phyloP scores from a whole-genome alignment of 1,284 basidiomycete genomes.

The Grifola frondosa region DNA sequence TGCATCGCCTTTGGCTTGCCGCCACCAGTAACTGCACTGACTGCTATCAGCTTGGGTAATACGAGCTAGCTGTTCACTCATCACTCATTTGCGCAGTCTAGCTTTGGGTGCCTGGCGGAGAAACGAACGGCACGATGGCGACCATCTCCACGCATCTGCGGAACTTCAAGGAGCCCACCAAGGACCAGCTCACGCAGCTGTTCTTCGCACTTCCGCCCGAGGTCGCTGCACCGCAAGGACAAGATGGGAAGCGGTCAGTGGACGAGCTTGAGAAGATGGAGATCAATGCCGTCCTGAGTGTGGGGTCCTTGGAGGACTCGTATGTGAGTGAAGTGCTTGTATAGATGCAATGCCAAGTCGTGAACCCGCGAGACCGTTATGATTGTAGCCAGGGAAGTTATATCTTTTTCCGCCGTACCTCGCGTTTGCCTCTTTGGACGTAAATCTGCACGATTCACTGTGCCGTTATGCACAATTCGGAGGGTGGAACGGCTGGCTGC shows the following conservation, averaged over 20 bases:
- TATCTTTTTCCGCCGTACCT: conserved; percentile 90
- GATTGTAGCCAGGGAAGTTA: conserved; percentile 80
- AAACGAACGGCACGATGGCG: no score
- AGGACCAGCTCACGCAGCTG: conserved; percentile 77
- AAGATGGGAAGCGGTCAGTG: conserved; percentile 28
- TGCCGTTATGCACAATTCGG: conserved; percentile 91
- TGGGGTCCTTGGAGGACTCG: conserved; percentile 86
- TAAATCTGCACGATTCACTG: conserved; percentile 87
- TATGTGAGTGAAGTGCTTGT: conserved; percentile 65
- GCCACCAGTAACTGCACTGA: no score
- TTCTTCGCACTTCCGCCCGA: conserved; percentile 77
- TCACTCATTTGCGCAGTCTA: no score
- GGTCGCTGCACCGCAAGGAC: conserved; percentile 15
- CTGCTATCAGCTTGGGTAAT: no score
- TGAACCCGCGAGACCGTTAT: conserved; percentile 1
- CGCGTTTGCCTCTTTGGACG: conserved; percentile 89
- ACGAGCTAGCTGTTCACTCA: no score
- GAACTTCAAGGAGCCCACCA: conserved; percentile 88
- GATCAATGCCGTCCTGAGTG: conserved; percentile 85
- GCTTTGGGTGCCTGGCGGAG: no score
- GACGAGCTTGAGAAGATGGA: conserved; percentile 74
- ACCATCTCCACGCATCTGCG: conserved; percentile 83
- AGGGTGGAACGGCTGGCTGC: conserved; percentile 94
- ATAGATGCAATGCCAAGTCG: not conserved
- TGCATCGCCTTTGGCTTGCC: no score